phyloP scores from a whole-genome alignment of 192 early-diverging fungal species.

The Umbelopsis sp. region DNA sequence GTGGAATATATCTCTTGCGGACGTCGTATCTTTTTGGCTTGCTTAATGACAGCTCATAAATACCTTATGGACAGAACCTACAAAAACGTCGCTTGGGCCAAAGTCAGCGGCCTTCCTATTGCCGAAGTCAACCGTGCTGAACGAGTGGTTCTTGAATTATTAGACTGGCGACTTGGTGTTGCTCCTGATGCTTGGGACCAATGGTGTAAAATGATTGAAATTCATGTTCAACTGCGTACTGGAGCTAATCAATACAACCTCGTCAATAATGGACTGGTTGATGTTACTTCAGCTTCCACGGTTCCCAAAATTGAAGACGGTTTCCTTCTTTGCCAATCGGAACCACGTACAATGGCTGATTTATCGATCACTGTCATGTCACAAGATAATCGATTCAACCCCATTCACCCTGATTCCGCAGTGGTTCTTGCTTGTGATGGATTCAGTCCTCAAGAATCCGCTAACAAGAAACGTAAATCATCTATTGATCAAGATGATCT shows the following conservation, averaged over 20 bases:
- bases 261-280: not conserved
- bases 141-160: constrained; percentile 71
- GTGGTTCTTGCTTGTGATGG: constrained; percentile 11
- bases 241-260: not conserved
- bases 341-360: constrained; percentile 17
- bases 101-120: constrained; percentile 79
- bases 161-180: constrained; percentile 82
- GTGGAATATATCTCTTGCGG: constrained; percentile 57
- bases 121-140: constrained; percentile 83
- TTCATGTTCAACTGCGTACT: constrained; percentile 24
- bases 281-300: not conserved
- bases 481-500: not conserved
- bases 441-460: constrained; percentile 1
- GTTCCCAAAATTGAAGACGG: constrained; percentile 8
- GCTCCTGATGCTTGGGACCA: constrained; percentile 32
- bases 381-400: not conserved
- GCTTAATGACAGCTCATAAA: constrained; percentile 87
- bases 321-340: constrained; percentile 10
- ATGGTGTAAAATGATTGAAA: constrained; percentile 33
- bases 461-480: constrained; percentile 4
- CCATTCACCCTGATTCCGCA: constrained; percentile 10
- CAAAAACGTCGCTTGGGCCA: constrained; percentile 86
- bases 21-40: constrained; percentile 82
- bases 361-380: constrained; percentile 16
- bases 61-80: constrained; percentile 87